Conservation (phyloP, 2,329 filamentous ascomycete species). For the Aspergillus brasiliensis region DNA sequence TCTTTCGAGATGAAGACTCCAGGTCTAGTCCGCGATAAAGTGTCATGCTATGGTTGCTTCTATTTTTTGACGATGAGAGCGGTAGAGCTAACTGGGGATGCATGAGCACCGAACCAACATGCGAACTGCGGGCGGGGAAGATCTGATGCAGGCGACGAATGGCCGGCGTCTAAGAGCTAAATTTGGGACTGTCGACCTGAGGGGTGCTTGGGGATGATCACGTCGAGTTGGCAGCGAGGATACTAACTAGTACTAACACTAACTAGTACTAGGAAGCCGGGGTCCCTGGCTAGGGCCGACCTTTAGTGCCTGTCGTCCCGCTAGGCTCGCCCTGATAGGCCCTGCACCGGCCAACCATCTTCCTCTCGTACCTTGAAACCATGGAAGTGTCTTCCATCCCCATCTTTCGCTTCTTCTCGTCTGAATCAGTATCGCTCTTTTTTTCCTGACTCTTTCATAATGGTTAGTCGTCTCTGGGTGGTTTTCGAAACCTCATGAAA, state of each 20-base stretch:
- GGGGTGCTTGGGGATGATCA: constrained; percentile 18
- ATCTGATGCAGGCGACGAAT: constrained; percentile 21
- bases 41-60: constrained; percentile 18
- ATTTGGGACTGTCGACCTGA: constrained; percentile 18
- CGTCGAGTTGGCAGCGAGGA: constrained; percentile 11
- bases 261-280: background rate
- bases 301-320: background rate
- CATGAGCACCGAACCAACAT: constrained; percentile 13
- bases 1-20: constrained; percentile 13
- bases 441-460: background rate
- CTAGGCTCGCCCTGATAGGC: background rate
- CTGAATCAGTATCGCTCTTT: background rate
- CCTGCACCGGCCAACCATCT: background rate
- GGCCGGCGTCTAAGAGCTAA: constrained; percentile 18
- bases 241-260: too few relatives aligned
- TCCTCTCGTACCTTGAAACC: background rate
- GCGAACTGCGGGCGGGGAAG: constrained; percentile 20
- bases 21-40: constrained; percentile 14
- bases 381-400: background rate
- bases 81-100: constrained; percentile 14
- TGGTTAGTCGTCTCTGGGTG: background rate
- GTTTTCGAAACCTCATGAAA: background rate
- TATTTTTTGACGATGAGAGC: constrained; percentile 22
- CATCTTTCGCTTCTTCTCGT: background rate
- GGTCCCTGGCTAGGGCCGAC: constrained; percentile 9